Conservation (phyloP, 192 early-diverging fungal species). For the Umbelopsis vinacea region DNA sequence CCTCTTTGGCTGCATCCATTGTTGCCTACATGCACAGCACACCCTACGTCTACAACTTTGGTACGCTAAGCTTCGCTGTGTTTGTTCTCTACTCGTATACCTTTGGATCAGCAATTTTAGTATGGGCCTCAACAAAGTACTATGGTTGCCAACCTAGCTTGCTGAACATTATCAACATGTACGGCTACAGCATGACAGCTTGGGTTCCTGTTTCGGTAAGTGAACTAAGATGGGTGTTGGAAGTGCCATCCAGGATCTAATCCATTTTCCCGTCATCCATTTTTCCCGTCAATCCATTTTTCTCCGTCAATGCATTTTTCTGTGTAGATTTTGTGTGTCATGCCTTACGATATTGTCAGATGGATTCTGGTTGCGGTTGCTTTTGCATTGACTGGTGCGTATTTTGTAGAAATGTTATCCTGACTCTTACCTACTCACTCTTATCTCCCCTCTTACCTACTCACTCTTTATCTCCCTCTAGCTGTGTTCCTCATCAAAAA, state of each 20-base stretch:
- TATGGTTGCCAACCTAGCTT: conserved; percentile 82
- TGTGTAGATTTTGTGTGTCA: conserved; percentile 73
- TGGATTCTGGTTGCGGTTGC: conserved; percentile 82
- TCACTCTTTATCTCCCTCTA: neutral
- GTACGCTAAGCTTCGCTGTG: conserved; percentile 79
- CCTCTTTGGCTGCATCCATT: conserved; percentile 86
- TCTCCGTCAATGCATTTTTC: too few relatives aligned
- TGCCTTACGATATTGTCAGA: conserved; percentile 80
- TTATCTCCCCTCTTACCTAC: too few relatives aligned
- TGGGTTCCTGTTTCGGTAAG: conserved; percentile 92
- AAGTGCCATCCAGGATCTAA: too few relatives aligned
- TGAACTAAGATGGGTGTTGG: neutral
- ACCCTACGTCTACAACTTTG: conserved; percentile 78
- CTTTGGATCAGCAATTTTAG: conserved; percentile 65
- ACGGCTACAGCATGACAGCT: conserved; percentile 90
- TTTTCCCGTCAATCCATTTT: too few relatives aligned
- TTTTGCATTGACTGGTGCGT: conserved; percentile 73
- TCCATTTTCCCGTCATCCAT: too few relatives aligned
- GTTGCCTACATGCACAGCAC: conserved; percentile 62
- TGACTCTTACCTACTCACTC: conserved; percentile 11
- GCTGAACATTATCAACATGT: conserved; percentile 85
- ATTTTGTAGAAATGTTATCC: conserved; percentile 28
- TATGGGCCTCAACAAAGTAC: conserved; percentile 87
- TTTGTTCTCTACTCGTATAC: conserved; percentile 85
- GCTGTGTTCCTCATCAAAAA: conserved; percentile 59